phyloP scores from a whole-genome alignment of 2,329 filamentous ascomycete genomes.

The Aureobasidium zeae region DNA sequence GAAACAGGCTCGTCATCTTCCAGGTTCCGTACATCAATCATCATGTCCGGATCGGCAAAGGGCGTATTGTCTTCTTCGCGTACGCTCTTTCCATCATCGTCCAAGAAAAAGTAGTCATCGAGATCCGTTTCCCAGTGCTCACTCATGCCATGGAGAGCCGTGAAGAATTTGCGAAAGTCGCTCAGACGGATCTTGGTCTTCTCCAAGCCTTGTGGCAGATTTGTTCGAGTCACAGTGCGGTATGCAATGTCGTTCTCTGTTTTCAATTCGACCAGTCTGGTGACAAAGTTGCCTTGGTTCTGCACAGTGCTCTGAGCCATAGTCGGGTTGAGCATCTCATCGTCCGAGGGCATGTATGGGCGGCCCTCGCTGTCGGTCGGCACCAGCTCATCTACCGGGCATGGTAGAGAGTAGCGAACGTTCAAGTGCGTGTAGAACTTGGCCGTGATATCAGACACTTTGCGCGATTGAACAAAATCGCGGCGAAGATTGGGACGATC shows the following conservation, averaged over 20 bases:
- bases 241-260: slow-evolving; percentile 50
- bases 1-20: neutral
- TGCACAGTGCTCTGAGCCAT: slow-evolving; percentile 21
- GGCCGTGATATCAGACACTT: slow-evolving; percentile 8
- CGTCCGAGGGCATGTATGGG: slow-evolving; percentile 16
- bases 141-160: slow-evolving; percentile 48
- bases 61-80: slow-evolving; percentile 2
- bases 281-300: slow-evolving; percentile 38
- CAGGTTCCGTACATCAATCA: slow-evolving; percentile 7
- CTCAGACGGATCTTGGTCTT: slow-evolving; percentile 43
- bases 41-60: slow-evolving; percentile 11
- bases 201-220: slow-evolving; percentile 29
- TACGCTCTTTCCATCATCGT: slow-evolving; percentile 12
- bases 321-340: neutral
- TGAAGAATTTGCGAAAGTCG: slow-evolving; percentile 53
- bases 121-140: slow-evolving; percentile 54
- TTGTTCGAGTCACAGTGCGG: slow-evolving; percentile 44
- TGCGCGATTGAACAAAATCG: slow-evolving; percentile 6
- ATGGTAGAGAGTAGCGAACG: slow-evolving; percentile 31
- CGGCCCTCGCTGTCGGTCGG: slow-evolving; percentile 21
- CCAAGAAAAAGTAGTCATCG: slow-evolving; percentile 42
- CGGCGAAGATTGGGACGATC: slow-evolving; percentile 7
- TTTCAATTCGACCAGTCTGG: slow-evolving; percentile 42
- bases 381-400: slow-evolving; percentile 34
- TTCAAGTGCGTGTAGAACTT: slow-evolving; percentile 28